Evolutionary conservation across 345 rosid species (phyloP), one percentile per base, ranked within the genome.

Genomic region (Acer saccharum): DNA sequence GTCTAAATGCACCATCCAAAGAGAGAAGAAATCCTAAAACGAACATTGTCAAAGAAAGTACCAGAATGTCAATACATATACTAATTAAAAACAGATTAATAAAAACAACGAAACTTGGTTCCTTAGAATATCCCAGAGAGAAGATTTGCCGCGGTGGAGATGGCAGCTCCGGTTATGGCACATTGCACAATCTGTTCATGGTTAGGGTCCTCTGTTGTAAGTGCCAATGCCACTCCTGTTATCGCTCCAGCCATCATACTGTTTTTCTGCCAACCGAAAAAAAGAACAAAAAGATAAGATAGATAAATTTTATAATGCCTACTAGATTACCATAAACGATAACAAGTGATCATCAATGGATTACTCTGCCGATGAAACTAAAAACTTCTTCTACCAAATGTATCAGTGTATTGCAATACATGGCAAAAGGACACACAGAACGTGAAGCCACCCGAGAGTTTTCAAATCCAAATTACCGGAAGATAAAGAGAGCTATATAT

Each of bases 181-280:
- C 92, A 89, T 70, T 89, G 97, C 81, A 90, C 94, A 43, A 91
- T 83, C 80, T 91, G 94, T 85, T 94, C 95, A 25, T 93, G 98
- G 76, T 91, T 89, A 25, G 88, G 65, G 48, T 86, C 86, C 18
- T 92, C 94, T 0, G 90, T 44, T 3, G 97, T 87, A 21, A 94
- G 88, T 7, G 94, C 99, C 52, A 95, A 62, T 0, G 99, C 93
- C 67, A 75, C 83, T 3, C 99, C 99, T 2, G 99, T 95, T 46
- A 95, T 68, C 17, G 97, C 99, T 82, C 99, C 99, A 0, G 98
- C 99, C 20, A 94, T 91, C 2, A 90, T 94, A 43, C 98, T 96
- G 86, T 91, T 96, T 80, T 89, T 90, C 98, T 94, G 94, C 83
- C 7, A 18, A 60, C 68, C 21, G 14, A 68, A 66, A 17, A 55